These are phyloP conservation scores for Aspergillus amoenus DNA, from an alignment of 2,329 filamentous ascomycete species.

Conservation along the genomic window DNA sequence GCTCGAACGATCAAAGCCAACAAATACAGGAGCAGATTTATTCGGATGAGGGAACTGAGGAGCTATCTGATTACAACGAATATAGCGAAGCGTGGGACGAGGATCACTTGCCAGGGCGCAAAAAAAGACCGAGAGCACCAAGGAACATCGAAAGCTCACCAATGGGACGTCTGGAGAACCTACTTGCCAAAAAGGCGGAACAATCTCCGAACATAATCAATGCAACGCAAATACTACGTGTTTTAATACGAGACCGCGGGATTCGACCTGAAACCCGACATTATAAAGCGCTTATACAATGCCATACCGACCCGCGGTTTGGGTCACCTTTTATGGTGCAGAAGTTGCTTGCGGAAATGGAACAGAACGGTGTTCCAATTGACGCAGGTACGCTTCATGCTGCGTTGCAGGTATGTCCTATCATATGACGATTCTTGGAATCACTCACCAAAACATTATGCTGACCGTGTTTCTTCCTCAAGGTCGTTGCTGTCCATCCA, in stretches of 20 bases:
- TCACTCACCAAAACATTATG: background rate
- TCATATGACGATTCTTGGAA: background rate
- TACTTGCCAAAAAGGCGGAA: constrained; percentile 17
- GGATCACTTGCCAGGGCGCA: background rate
- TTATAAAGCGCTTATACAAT: constrained; percentile 73
- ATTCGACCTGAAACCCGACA: constrained; percentile 38
- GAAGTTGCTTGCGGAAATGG: constrained; percentile 72
- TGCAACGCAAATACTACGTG: constrained; percentile 34
- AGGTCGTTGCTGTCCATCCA: constrained; percentile 75
- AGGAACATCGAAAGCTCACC: constrained; percentile 16
- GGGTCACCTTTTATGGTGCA: constrained; percentile 67
- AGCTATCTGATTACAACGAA: background rate
- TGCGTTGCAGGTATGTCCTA: constrained; percentile 60
- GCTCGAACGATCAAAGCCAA: background rate
- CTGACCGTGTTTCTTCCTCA: constrained; percentile 28
- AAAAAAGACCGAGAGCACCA: constrained; percentile 11
- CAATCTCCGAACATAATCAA: constrained; percentile 24
- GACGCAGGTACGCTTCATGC: constrained; percentile 70
- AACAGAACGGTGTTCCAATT: constrained; percentile 57
- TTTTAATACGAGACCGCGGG: constrained; percentile 39
- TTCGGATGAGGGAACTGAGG: background rate
- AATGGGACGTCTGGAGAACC: constrained; percentile 28
- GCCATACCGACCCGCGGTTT: constrained; percentile 61
- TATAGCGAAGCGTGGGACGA: background rate
- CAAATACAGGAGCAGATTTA: background rate